Conservation (phyloP, 495 filamentous ascomycete genomes). For the Pyronema domesticum region DNA sequence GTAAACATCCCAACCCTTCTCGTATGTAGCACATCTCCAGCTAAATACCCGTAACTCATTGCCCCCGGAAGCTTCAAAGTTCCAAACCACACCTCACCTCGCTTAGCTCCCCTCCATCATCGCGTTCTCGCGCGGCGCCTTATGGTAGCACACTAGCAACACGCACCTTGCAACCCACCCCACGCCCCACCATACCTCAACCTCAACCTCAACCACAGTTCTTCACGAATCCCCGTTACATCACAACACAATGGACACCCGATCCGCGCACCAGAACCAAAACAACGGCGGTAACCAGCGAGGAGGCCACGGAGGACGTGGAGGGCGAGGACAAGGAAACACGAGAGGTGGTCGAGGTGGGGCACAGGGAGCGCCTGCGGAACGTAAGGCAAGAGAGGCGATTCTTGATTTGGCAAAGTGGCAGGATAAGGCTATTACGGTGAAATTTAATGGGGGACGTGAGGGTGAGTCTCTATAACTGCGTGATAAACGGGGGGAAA, state of each 20-base stretch:
- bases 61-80: no score
- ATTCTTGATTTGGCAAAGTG: slow-evolving; percentile 90
- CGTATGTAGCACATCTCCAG: no score
- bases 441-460: slow-evolving; percentile 90
- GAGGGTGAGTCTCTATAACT: slow-evolving; percentile 44
- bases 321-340: slow-evolving; percentile 24
- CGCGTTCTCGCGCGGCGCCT: no score
- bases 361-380: slow-evolving; percentile 34
- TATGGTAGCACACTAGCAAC: no score
- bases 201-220: neutral
- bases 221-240: no score
- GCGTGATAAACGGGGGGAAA: neutral
- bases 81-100: no score
- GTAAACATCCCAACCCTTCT: no score
- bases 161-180: neutral
- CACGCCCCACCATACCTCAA: neutral
- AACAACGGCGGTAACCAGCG: neutral
- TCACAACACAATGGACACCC: neutral
- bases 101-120: no score
- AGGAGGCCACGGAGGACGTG: slow-evolving; percentile 30
- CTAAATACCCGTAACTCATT: no score
- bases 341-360: slow-evolving; percentile 29
- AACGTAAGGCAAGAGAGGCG: slow-evolving; percentile 92
- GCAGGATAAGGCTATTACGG: slow-evolving; percentile 82
- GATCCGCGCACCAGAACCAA: neutral